These are phyloP conservation scores for Trichoderma breve DNA, from an alignment of 2,329 filamentous ascomycete species.

Conservation along the genomic window DNA sequence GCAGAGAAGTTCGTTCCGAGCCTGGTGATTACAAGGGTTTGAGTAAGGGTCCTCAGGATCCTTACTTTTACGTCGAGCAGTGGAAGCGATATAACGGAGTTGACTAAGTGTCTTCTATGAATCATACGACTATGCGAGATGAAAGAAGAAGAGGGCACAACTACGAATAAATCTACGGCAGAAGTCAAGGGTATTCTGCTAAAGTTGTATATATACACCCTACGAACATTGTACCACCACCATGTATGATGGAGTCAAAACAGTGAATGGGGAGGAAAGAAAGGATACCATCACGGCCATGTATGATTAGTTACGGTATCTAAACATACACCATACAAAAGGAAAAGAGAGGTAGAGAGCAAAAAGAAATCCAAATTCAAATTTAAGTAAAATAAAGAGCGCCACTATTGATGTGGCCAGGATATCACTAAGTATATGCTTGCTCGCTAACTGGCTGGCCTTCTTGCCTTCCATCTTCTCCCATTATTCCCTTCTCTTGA, in stretches of 20 bases:
- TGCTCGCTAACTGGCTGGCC: background rate
- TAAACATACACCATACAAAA: background rate
- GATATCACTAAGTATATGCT: slow-evolving; percentile 21
- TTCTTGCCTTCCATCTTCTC: background rate
- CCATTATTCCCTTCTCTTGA: background rate
- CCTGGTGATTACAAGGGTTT: slow-evolving; percentile 55
- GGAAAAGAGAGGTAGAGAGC: background rate
- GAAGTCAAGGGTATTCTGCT: slow-evolving; percentile 23
- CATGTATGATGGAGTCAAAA: slow-evolving; percentile 29
- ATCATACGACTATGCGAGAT: background rate
- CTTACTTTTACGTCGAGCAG: slow-evolving; percentile 59
- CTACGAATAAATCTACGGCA: background rate
- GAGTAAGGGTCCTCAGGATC: slow-evolving; percentile 56
- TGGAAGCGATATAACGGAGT: slow-evolving; percentile 69
- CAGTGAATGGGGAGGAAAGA: background rate
- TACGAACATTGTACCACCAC: slow-evolving; percentile 28
- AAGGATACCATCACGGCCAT: background rate
- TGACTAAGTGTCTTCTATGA: slow-evolving; percentile 40
- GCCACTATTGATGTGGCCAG: slow-evolving; percentile 13
- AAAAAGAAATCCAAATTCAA: slow-evolving; percentile 1
- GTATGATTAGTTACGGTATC: background rate
- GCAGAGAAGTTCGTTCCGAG: slow-evolving; percentile 53
- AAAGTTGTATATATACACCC: slow-evolving; percentile 33
- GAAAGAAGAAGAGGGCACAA: background rate
- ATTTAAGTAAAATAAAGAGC: slow-evolving; percentile 12